Percentiles rank a stretch among this genome's conserved stretches.
Conservation (phyloP, 2,329 filamentous ascomycete genomes). For the Pyricularia pennisetigena region DNA sequence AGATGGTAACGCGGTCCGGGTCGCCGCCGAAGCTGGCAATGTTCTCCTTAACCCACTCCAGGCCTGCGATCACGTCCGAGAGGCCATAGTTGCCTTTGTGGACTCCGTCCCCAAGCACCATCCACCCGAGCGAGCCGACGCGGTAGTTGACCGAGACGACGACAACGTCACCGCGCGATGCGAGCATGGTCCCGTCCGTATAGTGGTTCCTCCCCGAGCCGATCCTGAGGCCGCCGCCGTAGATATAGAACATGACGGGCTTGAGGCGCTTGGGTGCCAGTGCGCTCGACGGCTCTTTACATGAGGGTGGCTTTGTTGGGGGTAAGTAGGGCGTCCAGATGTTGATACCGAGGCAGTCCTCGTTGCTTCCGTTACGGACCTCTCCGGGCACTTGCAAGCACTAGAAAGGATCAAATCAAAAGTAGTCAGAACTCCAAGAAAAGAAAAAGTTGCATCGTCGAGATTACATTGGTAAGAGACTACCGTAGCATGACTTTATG, state of each 20-base stretch:
- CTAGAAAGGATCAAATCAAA: not conserved
- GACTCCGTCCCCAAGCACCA: conserved; percentile 21
- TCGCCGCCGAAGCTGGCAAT: conserved; percentile 22
- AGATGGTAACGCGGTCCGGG: conserved; percentile 22
- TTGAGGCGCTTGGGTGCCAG: conserved; percentile 20
- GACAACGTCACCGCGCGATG: conserved; percentile 33
- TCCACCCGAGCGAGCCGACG: conserved; percentile 17
- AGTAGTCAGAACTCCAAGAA: not conserved
- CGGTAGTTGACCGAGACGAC: conserved; percentile 31
- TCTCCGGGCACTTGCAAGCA: conserved; percentile 21
- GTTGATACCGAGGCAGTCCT: conserved; percentile 27
- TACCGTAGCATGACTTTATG: not conserved
- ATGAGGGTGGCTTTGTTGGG: not conserved
- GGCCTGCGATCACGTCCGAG: conserved; percentile 26
- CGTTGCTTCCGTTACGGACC: conserved; percentile 17
- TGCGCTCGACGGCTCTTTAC: not conserved
- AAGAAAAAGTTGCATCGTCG: not conserved
- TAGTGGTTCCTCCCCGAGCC: conserved; percentile 31
- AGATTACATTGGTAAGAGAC: not conserved
- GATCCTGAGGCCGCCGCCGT: conserved; percentile 29
- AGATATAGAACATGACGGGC: conserved; percentile 36
- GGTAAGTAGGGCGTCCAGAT: conserved; percentile 26
- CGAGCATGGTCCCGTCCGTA: conserved; percentile 33
- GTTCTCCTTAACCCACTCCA: conserved; percentile 28
- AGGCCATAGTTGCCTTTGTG: conserved; percentile 31